These are phyloP conservation scores for Aspergillus piperis DNA, from an alignment of 2,329 filamentous ascomycete species.

Conservation along the genomic window DNA sequence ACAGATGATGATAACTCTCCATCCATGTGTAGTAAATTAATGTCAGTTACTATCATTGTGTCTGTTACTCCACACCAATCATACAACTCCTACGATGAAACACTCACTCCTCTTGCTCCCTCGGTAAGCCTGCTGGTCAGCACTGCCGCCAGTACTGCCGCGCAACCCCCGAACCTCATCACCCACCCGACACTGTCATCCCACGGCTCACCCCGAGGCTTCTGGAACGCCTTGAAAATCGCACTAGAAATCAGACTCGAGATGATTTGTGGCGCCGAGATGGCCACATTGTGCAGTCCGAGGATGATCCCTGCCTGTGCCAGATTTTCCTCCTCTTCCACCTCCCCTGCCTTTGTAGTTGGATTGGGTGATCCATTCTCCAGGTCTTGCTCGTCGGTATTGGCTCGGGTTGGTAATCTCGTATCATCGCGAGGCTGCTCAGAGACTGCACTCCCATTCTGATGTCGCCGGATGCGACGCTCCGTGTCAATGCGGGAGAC, in stretches of 20 bases:
- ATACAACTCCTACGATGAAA: not conserved
- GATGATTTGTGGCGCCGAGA: constrained; percentile 87
- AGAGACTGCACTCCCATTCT: constrained; percentile 32
- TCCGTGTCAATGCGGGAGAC: constrained; percentile 79
- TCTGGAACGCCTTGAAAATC: constrained; percentile 84
- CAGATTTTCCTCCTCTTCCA: constrained; percentile 51
- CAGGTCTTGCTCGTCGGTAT: constrained; percentile 20
- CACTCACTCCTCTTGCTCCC: constrained; percentile 39
- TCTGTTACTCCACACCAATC: not conserved
- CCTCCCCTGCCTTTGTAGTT: constrained; percentile 25
- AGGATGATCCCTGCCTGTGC: constrained; percentile 88
- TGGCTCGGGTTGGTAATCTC: not conserved
- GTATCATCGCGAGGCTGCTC: constrained; percentile 11
- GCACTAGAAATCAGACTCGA: constrained; percentile 81
- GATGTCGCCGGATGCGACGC: constrained; percentile 52
- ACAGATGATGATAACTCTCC: too few relatives aligned
- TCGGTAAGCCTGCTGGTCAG: constrained; percentile 70
- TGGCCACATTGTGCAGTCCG: constrained; percentile 93
- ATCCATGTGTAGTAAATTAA: not conserved
- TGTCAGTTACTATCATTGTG: not conserved
- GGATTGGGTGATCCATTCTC: constrained; percentile 29
- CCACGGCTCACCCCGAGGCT: constrained; percentile 78
- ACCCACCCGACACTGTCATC: constrained; percentile 88
- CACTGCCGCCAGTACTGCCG: constrained; percentile 74
- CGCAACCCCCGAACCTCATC: constrained; percentile 77